Conservation (phyloP, 2,329 filamentous ascomycete genomes). For the Verticillium zaregamsianum region DNA sequence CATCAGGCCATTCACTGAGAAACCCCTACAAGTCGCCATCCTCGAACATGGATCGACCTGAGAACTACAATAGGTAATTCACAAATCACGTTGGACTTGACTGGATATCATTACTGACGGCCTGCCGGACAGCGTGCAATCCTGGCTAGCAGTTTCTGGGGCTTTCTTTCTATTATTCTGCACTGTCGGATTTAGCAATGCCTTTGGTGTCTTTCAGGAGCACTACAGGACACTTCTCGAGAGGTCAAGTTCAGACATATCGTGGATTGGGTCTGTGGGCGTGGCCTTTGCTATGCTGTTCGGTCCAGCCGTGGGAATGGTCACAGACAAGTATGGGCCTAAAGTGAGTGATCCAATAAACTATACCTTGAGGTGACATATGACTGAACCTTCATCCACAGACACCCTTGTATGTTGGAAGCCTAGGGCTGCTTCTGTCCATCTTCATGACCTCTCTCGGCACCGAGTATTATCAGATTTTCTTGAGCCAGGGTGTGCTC, state of each 20-base stretch:
- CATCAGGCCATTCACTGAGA: too few species aligned
- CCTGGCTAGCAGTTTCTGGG: slow-evolving; percentile 17
- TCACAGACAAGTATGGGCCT: slow-evolving; percentile 62
- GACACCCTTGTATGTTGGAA: not conserved
- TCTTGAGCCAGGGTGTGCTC: slow-evolving; percentile 33
- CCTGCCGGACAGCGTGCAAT: slow-evolving; percentile 1
- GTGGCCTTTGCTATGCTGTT: slow-evolving; percentile 49
- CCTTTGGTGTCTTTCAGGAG: slow-evolving; percentile 49
- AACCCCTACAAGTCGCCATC: too few species aligned
- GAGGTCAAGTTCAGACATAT: slow-evolving; percentile 44
- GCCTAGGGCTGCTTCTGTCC: slow-evolving; percentile 37
- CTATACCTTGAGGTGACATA: not conserved
- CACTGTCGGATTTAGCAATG: slow-evolving; percentile 25
- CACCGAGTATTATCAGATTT: slow-evolving; percentile 35
- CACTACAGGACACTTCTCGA: slow-evolving; percentile 52
- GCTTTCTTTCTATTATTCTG: slow-evolving; percentile 16
- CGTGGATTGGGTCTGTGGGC: slow-evolving; percentile 59
- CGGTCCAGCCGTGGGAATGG: slow-evolving; percentile 57
- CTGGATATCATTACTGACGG: too few species aligned
- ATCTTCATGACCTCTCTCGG: slow-evolving; percentile 58
- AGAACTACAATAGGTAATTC: not conserved
- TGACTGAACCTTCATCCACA: not conserved
- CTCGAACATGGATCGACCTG: too few species aligned
- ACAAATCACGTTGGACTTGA: too few species aligned
- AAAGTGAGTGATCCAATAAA: slow-evolving; percentile 17